Conservation (phyloP, 1,139 yeast genomes). For the Lodderomyces beijingensis region DNA sequence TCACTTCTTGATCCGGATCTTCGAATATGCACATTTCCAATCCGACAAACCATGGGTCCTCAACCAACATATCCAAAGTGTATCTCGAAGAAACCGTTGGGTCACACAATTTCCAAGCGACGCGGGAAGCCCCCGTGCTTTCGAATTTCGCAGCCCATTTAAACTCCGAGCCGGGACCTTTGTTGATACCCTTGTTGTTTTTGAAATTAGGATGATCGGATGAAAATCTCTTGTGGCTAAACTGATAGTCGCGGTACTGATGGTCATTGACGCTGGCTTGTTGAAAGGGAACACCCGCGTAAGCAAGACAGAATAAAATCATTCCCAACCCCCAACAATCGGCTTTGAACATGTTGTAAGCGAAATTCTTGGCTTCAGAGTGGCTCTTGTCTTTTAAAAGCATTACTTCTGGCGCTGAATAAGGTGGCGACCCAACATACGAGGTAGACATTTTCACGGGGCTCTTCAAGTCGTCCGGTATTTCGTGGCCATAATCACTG, state of each 20-base stretch:
- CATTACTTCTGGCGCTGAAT: conserved; percentile 76
- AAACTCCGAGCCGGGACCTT: conserved; percentile 68
- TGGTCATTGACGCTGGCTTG: conserved; percentile 49
- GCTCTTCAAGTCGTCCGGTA: conserved; percentile 49
- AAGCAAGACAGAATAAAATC: conserved; percentile 55
- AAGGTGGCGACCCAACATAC: conserved; percentile 76
- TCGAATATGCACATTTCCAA: conserved; percentile 63
- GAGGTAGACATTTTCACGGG: conserved; percentile 43
- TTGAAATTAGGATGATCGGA: conserved; percentile 53
- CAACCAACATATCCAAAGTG: conserved; percentile 48
- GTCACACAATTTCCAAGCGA: conserved; percentile 74
- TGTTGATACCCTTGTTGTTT: conserved; percentile 32
- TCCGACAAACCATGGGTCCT: conserved; percentile 60
- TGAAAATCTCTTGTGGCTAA: conserved; percentile 47
- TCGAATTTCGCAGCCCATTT: conserved; percentile 60
- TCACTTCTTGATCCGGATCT: conserved; percentile 42
- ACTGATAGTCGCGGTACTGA: conserved; percentile 54
- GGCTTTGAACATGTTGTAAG: conserved; percentile 64
- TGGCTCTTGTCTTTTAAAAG: conserved; percentile 38
- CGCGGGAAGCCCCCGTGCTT: conserved; percentile 56
- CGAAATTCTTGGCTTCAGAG: conserved; percentile 35
- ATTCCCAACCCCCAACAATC: conserved; percentile 76
- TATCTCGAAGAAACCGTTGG: conserved; percentile 54
- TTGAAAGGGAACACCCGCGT: conserved; percentile 59
- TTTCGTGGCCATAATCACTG: conserved; percentile 57